These are phyloP conservation scores for Astrephomene gubernaculifera DNA, from an alignment of 139 green algal species.

Conservation along the genomic window DNA sequence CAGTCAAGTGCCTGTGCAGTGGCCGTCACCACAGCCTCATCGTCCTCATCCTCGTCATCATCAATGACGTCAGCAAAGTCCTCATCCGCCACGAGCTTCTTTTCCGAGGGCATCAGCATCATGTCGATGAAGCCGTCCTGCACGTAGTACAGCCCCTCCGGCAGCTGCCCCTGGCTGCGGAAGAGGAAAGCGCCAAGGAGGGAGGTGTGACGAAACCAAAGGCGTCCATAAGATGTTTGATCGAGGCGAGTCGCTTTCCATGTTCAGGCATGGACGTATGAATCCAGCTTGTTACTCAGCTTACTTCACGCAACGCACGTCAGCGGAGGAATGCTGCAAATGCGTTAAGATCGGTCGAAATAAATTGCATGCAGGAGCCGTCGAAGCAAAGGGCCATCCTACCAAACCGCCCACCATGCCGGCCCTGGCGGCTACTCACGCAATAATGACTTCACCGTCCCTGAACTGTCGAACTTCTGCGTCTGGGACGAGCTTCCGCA, in stretches of 20 bases:
- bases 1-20: slow-evolving; percentile 14
- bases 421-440: too few relatives aligned
- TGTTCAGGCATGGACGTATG: too few relatives aligned
- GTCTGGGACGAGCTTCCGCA: slow-evolving; percentile 40
- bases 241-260: too few relatives aligned
- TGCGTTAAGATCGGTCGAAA: too few relatives aligned
- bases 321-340: too few relatives aligned
- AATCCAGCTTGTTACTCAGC: too few relatives aligned
- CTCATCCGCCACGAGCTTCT: slow-evolving; percentile 40
- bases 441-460: slow-evolving; percentile 47
- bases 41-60: slow-evolving; percentile 44
- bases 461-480: slow-evolving; percentile 48
- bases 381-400: too few relatives aligned
- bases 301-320: too few relatives aligned
- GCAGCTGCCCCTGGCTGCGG: slow-evolving; percentile 43
- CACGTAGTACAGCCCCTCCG: slow-evolving; percentile 59
- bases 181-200: too few relatives aligned
- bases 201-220: background rate
- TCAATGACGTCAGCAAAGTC: slow-evolving; percentile 44
- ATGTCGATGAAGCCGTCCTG: slow-evolving; percentile 43
- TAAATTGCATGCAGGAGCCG: too few relatives aligned
- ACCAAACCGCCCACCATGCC: too few relatives aligned
- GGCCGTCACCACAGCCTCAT: slow-evolving; percentile 26
- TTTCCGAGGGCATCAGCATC: slow-evolving; percentile 30
- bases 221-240: too few relatives aligned